Conservation (phyloP, 2,329 filamentous ascomycete genomes). For the Septoria petroselini region DNA sequence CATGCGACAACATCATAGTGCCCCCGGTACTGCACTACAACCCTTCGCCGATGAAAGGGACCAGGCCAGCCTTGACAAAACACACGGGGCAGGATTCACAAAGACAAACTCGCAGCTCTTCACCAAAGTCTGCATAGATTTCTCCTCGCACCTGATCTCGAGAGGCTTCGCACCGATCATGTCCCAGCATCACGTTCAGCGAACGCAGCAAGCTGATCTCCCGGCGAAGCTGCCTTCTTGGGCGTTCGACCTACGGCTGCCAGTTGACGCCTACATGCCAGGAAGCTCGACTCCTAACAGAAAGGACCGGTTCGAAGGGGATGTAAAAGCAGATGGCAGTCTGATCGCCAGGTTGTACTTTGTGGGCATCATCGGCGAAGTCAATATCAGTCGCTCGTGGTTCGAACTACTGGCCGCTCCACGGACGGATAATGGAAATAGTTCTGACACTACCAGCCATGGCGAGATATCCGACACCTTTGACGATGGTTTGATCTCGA, state of each 20-base stretch:
- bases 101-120: background rate
- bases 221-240: background rate
- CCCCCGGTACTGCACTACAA: background rate
- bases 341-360: background rate
- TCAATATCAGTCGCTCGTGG: background rate
- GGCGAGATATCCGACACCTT: background rate
- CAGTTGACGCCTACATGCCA: background rate
- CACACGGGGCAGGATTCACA: background rate
- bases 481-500: background rate
- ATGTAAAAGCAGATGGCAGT: background rate
- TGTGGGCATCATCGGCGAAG: background rate
- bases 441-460: background rate
- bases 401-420: background rate
- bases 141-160: background rate
- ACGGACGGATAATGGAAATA: background rate
- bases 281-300: background rate
- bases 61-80: background rate
- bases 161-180: background rate
- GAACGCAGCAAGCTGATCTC: background rate
- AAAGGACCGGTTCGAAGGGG: background rate
- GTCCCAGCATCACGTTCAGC: background rate
- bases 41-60: background rate
- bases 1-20: background rate
- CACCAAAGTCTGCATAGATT: background rate
- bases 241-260: background rate